Evolutionary conservation across 2,329 filamentous ascomycete genomes (phyloP), one percentile per base, ranked within the genome.

Genomic region (Zymoseptoria passerinii): DNA sequence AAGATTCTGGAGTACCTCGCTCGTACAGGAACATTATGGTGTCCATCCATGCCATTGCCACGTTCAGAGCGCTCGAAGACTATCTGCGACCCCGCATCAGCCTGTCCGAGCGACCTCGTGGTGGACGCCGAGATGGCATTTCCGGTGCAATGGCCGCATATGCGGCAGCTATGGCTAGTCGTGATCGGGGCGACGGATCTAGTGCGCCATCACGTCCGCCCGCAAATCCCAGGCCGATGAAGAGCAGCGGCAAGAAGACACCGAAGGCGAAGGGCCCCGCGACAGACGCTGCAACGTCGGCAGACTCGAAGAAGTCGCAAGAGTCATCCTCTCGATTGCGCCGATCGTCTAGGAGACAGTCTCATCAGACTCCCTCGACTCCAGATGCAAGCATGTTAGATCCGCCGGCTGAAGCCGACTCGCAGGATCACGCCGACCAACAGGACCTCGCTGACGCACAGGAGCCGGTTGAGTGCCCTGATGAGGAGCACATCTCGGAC

Each of bases 11-110:
- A 53, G 94, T 99, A 60, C 94, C 94, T 18, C 82, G 86, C 40
- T 81, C 87, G 0, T 97, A 95, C 71, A 84, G 89, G 20, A 96
- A 92, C 65, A 95, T 99, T 63, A 96, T 96, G 88, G 94, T 99
- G 0, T 95, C 91, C 0, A 99, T 99, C 58, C 94, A 99, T 72
- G 94, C 94, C 16, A 97, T 99, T 68, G 92, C 94, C 2, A 97
- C 92, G 0, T 97, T 99, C 78, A 97, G 96, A 73, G 89, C 92
- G 0, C 77, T 99, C 23, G 94, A 97, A 70, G 94, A 99, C 71
- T 99, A 97, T 72, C 80, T 99, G 50, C 86, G 94, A 44, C 94
- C 94, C 7, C 84, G 92, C 61, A 95, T 99, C 59, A 90, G 81
- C 67, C 73, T 94, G 13, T 85, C 88, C 2, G 91, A 96, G 63